Conservation (phyloP, 2,329 filamentous ascomycete species). For the Xylariales sp. region DNA sequence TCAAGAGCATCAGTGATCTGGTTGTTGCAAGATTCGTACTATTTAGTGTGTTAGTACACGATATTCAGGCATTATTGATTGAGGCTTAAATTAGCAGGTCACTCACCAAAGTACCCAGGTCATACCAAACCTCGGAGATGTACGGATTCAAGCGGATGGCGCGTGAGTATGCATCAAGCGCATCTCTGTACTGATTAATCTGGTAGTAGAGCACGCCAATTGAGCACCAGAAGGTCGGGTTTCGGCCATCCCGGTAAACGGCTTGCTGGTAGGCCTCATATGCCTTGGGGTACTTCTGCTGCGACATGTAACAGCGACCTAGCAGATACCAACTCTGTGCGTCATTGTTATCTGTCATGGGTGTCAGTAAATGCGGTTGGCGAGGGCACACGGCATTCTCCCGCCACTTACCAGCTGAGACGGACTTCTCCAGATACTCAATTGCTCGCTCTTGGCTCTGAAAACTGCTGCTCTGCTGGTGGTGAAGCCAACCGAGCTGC, state of each 20-base stretch:
- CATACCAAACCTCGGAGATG: slow-evolving; percentile 99
- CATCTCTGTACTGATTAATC: slow-evolving; percentile 98
- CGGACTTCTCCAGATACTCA: slow-evolving; percentile 95
- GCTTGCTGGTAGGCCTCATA: slow-evolving; percentile 99
- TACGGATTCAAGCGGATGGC: slow-evolving; percentile 96
- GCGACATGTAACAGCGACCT: slow-evolving; percentile 97
- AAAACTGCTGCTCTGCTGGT: slow-evolving; percentile 90
- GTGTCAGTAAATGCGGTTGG: slow-evolving; percentile 20
- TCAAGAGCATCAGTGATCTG: slow-evolving; percentile 95
- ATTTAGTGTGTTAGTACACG: slow-evolving; percentile 26
- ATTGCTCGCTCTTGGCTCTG: slow-evolving; percentile 93
- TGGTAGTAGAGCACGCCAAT: slow-evolving; percentile 99
- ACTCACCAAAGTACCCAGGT: slow-evolving; percentile 80
- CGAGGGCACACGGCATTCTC: slow-evolving; percentile 8
- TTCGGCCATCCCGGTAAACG: slow-evolving; percentile 94
- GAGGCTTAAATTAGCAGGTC: too few relatives aligned
- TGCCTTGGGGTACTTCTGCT: slow-evolving; percentile 97
- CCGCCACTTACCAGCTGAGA: slow-evolving; percentile 71
- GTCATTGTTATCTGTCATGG: slow-evolving; percentile 73
- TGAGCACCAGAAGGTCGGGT: slow-evolving; percentile 99
- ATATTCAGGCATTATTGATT: too few relatives aligned
- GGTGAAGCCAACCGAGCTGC: slow-evolving; percentile 95
- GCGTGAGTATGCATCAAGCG: slow-evolving; percentile 93
- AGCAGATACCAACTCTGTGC: slow-evolving; percentile 98
- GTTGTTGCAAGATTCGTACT: slow-evolving; percentile 99